These are phyloP conservation scores for Chaetomidium leptoderma DNA, from an alignment of 495 filamentous ascomycete species.

Conservation along the genomic window DNA sequence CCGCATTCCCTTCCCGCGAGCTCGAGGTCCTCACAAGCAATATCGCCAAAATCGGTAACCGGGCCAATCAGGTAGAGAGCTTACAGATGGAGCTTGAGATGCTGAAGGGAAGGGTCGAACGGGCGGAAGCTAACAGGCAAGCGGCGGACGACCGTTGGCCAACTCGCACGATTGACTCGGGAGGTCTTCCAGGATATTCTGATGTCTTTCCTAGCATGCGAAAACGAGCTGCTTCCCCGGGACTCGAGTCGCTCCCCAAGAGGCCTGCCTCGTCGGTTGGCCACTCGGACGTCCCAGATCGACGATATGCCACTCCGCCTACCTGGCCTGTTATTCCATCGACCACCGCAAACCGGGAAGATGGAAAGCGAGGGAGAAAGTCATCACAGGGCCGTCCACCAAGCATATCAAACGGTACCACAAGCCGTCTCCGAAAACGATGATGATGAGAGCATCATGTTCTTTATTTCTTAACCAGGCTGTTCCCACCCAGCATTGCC, in stretches of 20 bases:
- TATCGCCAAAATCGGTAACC: constrained; percentile 36
- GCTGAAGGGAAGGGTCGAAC: constrained; percentile 33
- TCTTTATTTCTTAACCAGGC: constrained; percentile 3
- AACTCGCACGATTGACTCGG: not conserved
- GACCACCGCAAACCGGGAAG: not conserved
- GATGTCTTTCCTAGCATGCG: not conserved
- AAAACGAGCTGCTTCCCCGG: constrained; percentile 15
- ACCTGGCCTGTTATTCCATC: not conserved
- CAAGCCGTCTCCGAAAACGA: constrained; percentile 2
- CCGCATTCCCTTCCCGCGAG: constrained; percentile 29
- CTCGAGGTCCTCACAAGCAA: constrained; percentile 38
- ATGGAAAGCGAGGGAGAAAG: not conserved
- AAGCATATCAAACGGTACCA: not conserved
- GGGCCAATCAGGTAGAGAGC: constrained; percentile 38
- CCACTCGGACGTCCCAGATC: constrained; percentile 8
- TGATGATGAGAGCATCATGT: not conserved
- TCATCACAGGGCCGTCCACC: not conserved
- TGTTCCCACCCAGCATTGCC: constrained; percentile 25
- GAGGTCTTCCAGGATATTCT: not conserved
- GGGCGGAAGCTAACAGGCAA: constrained; percentile 24
- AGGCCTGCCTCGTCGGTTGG: constrained; percentile 9
- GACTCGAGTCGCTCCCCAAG: constrained; percentile 4
- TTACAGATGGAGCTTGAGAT: constrained; percentile 42
- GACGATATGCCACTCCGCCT: constrained; percentile 6
- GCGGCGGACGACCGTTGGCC: not conserved